These are phyloP conservation scores for button mushroom (Agaricus bisporus) DNA, from an alignment of 768 basidiomycete genomes.

Conservation along the genomic window DNA sequence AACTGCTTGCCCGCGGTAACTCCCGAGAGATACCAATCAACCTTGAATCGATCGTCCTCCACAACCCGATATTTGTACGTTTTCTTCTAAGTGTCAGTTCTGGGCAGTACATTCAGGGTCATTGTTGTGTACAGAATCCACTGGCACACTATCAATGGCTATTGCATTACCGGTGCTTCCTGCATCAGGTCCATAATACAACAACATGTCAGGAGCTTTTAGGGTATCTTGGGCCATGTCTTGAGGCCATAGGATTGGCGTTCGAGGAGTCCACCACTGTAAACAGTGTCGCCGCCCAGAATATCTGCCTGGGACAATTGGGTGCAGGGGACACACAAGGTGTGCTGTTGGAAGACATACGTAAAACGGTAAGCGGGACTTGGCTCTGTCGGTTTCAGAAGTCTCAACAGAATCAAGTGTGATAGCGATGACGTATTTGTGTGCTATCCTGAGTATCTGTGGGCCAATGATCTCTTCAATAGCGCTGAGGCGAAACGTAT, in stretches of 20 bases:
- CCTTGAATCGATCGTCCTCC: slow-evolving; percentile 26
- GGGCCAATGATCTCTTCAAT: slow-evolving; percentile 16
- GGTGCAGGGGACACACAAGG: slow-evolving; percentile 13
- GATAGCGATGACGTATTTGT: slow-evolving; percentile 8
- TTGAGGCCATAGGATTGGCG: slow-evolving; percentile 18
- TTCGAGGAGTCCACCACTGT: slow-evolving; percentile 9
- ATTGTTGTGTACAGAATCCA: slow-evolving; percentile 15
- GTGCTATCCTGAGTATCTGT: slow-evolving; percentile 18
- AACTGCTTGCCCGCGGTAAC: slow-evolving; percentile 14
- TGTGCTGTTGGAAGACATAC: slow-evolving; percentile 15
- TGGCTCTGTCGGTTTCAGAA: neutral
- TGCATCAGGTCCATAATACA: slow-evolving; percentile 22
- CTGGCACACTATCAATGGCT: slow-evolving; percentile 23
- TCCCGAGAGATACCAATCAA: slow-evolving; percentile 21
- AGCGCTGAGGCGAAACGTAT: slow-evolving; percentile 10
- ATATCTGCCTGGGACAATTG: slow-evolving; percentile 6
- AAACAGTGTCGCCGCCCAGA: slow-evolving; percentile 9
- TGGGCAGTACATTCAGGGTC: neutral
- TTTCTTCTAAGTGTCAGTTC: neutral
- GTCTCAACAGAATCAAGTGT: neutral
- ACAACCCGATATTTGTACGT: slow-evolving; percentile 21
- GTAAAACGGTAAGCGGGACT: slow-evolving; percentile 10
- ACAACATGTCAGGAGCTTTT: slow-evolving; percentile 21
- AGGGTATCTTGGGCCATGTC: slow-evolving; percentile 19
- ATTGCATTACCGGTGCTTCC: slow-evolving; percentile 21